Evolutionary conservation across 2,329 filamentous ascomycete genomes (phyloP), one percentile per base, ranked within the genome.

Genomic region (Plenodomus biglobosus): DNA sequence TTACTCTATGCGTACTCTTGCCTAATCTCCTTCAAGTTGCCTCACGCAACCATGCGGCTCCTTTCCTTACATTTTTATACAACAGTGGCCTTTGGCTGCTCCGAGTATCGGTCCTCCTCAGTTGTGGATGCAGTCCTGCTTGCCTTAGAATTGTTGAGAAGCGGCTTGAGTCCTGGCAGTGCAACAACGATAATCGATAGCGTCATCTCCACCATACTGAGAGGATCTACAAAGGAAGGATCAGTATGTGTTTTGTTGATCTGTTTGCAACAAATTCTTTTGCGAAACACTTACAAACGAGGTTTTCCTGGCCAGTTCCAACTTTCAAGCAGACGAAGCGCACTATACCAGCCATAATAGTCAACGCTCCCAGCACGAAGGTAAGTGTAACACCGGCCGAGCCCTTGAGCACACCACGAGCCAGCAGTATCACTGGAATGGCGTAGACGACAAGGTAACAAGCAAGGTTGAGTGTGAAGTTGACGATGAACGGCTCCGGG

Each of bases 221-320:
- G 42, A 10, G 55, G 55, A 21, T 58, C 56, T 59, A 20, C 1
- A 21, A 3, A 13, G 2, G 19, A n/a, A 4, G 3, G 2, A 11
- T 30, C 22, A 43, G 41, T 24, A 24, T 10, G 22, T 24, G 10
- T 24, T 10, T 24, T n/a, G n/a, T n/a, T n/a, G n/a, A n/a, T n/a
- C n/a, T n/a, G n/a, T n/a, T n/a, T n/a, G n/a, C n/a, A n/a, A n/a
- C n/a, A n/a, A n/a, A n/a, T n/a, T n/a, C n/a, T n/a, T n/a, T n/a
- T n/a, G n/a, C n/a, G n/a, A 24, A 10, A 10, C 10, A 60, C 58
- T 59, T 52, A 61, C 58, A 61, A 56, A 61, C 58, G n/a, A 61
- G 53, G 38, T 61, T 61, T 21, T 53, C 52, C 10, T 61, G 58
- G 1, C 58, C 58, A 30, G 58, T 61, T 3, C 58, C 58, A 17